Conservation (phyloP, 441 rosid species). For the Mallotus japonicus region DNA sequence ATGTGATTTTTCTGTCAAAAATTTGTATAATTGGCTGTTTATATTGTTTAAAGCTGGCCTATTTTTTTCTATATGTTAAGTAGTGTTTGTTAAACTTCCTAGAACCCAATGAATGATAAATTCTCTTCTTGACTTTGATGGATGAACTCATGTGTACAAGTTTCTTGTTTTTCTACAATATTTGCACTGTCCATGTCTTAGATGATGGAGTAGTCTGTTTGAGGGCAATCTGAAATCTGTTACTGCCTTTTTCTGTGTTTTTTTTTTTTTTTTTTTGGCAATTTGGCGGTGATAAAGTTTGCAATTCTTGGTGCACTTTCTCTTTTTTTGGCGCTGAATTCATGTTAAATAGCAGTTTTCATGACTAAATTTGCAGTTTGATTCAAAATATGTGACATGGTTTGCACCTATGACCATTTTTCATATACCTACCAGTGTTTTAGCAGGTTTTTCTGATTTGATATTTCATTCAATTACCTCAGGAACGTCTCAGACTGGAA, state of each 20-base stretch:
- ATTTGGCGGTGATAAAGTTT: not conserved
- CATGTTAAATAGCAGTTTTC: not conserved
- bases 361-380: not conserved
- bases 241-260: not conserved
- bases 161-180: not conserved
- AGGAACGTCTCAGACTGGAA: conserved; percentile 69
- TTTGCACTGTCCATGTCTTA: not conserved
- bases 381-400: conserved; percentile 5
- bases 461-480: conserved; percentile 20
- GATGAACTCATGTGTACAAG: not conserved
- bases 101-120: not conserved
- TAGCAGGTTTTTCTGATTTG: conserved; percentile 4
- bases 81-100: not conserved
- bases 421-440: not conserved
- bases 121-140: not conserved
- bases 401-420: not conserved
- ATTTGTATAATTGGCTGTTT: not conserved
- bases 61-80: not conserved
- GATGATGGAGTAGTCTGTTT: not conserved
- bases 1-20: not conserved
- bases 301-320: not conserved
- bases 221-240: not conserved
- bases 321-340: not conserved
- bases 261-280: not conserved
- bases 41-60: not conserved